phyloP scores from a whole-genome alignment of 2,329 filamentous ascomycete genomes.

The Byssoonygena ceratinophila region DNA sequence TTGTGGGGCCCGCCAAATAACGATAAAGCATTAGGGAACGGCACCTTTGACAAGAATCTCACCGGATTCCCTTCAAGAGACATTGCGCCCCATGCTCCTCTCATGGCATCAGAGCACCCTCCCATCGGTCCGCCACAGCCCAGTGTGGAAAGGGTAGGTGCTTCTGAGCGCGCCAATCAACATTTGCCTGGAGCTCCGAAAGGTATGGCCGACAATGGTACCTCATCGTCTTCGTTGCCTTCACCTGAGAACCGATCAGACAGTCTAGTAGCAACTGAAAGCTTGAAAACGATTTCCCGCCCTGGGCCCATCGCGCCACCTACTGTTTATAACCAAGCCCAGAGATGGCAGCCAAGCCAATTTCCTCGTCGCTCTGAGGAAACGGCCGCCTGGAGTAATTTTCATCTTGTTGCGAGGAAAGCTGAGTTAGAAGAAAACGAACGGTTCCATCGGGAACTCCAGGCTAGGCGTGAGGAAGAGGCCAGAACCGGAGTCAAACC shows the following conservation, averaged over 20 bases:
- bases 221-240: constrained; percentile 28
- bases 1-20: constrained; percentile 50
- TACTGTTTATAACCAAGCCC: constrained; percentile 24
- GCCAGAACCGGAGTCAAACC: constrained; percentile 24
- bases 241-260: constrained; percentile 33
- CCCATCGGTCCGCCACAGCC: constrained; percentile 25
- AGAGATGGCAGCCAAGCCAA: constrained; percentile 25
- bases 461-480: constrained; percentile 32
- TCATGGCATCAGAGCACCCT: constrained; percentile 32
- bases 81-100: constrained; percentile 31
- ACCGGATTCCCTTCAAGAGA: constrained; percentile 40
- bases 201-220: constrained; percentile 26
- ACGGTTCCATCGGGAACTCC: constrained; percentile 32
- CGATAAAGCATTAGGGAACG: constrained; percentile 52
- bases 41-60: constrained; percentile 49
- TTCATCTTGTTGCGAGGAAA: constrained; percentile 31
- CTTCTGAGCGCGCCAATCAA: constrained; percentile 18
- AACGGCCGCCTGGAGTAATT: constrained; percentile 37
- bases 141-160: constrained; percentile 17
- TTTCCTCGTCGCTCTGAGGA: constrained; percentile 22
- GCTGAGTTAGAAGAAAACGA: constrained; percentile 35
- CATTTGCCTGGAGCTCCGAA: constrained; percentile 25
- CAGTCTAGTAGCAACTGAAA: constrained; percentile 29
- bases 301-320: constrained; percentile 41
- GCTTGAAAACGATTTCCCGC: constrained; percentile 32